These are phyloP conservation scores for Polytrichum formosum DNA, from an alignment of 225 moss, liverwort and hornwort species.

Conservation along the genomic window DNA sequence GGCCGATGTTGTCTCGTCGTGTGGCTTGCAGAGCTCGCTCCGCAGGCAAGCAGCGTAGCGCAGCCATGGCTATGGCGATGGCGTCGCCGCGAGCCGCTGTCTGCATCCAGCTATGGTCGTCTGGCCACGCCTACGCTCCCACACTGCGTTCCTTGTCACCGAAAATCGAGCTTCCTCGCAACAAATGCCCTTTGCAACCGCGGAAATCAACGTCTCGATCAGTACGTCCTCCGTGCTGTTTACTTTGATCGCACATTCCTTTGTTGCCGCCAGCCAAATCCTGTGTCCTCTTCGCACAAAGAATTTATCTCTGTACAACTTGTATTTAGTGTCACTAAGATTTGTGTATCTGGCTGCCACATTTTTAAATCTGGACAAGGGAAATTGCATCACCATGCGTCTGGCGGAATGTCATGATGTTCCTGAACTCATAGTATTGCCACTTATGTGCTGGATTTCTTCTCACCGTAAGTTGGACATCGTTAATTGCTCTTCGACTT, in stretches of 20 bases:
- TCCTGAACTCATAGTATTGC: too few relatives aligned
- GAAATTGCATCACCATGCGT: neutral
- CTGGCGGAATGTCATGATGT: too few relatives aligned
- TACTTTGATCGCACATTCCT: neutral
- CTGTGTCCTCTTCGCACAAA: neutral
- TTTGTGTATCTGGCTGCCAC: neutral
- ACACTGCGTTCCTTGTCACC: neutral
- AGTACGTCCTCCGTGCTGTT: constrained; percentile 15
- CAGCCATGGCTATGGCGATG: constrained; percentile 29
- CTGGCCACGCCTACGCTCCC: neutral
- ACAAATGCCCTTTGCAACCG: constrained; percentile 12
- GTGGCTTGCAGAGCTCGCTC: too few relatives aligned
- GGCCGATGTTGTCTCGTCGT: neutral
- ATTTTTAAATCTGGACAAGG: neutral
- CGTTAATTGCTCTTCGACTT: too few relatives aligned
- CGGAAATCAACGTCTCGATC: constrained; percentile 8
- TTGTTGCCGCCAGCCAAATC: neutral
- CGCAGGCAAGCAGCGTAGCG: neutral
- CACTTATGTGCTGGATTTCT: too few relatives aligned
- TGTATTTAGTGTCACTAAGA: neutral
- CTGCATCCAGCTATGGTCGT: constrained; percentile 24
- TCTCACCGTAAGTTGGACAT: too few relatives aligned
- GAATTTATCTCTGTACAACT: neutral
- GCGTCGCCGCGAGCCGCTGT: constrained; percentile 22
- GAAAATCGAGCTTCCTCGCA: neutral